Evolutionary conservation across 352 stramenopile species (phyloP).

Genomic region (Pythium pyrilobum): DNA sequence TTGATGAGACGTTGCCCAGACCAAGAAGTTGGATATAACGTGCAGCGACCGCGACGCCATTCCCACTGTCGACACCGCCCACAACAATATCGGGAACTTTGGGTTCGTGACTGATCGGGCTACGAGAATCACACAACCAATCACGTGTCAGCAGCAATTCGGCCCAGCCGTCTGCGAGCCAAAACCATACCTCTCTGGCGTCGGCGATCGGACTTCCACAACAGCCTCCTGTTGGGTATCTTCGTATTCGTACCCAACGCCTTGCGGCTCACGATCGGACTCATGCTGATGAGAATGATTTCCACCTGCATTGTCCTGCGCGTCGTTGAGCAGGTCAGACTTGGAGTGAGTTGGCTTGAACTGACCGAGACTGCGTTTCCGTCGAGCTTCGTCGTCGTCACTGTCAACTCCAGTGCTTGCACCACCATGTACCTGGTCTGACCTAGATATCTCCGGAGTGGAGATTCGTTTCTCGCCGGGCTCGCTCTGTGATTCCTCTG

Average conservation of each 20-base stretch:
- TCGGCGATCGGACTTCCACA: background rate
- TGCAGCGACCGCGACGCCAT: constrained; percentile 38
- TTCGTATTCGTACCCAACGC: constrained; percentile 44
- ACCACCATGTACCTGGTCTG: no score
- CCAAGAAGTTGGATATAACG: constrained; percentile 73
- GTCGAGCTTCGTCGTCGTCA: background rate
- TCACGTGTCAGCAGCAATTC: background rate
- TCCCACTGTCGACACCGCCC: constrained; percentile 28
- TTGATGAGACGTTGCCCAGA: constrained; percentile 42
- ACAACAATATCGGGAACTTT: constrained; percentile 66
- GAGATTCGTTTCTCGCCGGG: no score
- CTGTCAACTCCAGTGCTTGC: background rate
- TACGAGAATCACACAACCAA: background rate
- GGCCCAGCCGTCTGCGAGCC: no score
- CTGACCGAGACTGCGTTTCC: background rate
- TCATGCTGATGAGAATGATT: constrained; percentile 19
- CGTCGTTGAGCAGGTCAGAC: background rate
- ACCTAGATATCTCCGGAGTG: no score
- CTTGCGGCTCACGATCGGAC: constrained; percentile 21
- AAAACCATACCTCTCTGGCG: constrained; percentile 5
- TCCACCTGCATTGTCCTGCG: background rate
- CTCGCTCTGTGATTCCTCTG: no score
- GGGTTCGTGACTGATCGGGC: constrained; percentile 24
- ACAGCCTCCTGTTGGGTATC: constrained; percentile 5
- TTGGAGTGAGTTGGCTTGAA: background rate